Percentiles rank a stretch among this genome's conserved stretches.
Evolutionary conservation across 1,139 yeast species (phyloP).

Genomic region (Yamadazyma jaroonii): DNA sequence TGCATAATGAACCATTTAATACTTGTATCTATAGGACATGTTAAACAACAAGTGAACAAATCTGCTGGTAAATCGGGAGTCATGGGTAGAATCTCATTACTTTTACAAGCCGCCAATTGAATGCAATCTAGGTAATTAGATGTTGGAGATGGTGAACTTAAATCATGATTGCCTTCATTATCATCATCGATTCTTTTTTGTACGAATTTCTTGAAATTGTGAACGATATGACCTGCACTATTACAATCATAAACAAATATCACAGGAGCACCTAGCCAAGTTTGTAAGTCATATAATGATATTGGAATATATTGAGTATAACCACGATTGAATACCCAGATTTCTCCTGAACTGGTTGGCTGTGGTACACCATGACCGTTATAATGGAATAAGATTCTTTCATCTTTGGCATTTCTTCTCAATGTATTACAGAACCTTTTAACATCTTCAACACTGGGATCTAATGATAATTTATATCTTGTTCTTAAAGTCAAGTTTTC

Average conservation of each 20-base stretch:
- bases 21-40: constrained; percentile 94
- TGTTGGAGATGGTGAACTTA: constrained; percentile 62
- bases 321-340: constrained; percentile 97
- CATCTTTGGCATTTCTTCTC: constrained; percentile 88
- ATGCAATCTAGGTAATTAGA: constrained; percentile 81
- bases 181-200: constrained; percentile 90
- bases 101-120: constrained; percentile 89
- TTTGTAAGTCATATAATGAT: constrained; percentile 85
- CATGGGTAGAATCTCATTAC: constrained; percentile 86
- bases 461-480: constrained; percentile 84
- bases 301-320: constrained; percentile 98
- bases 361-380: constrained; percentile 99
- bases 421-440: constrained; percentile 88
- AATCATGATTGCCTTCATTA: constrained; percentile 67
- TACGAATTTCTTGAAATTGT: constrained; percentile 85
- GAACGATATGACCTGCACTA: constrained; percentile 91
- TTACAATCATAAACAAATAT: constrained; percentile 93
- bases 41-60: constrained; percentile 88
- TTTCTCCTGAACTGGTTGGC: constrained; percentile 96
- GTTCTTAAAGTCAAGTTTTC: constrained; percentile 87
- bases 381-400: constrained; percentile 86
- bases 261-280: constrained; percentile 98
- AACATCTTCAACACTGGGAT: constrained; percentile 95
- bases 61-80: constrained; percentile 96
- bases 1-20: constrained; percentile 90